Evolutionary conservation across 2,329 filamentous ascomycete species (phyloP).

Genomic region (Cladosporium cucumerinum): DNA sequence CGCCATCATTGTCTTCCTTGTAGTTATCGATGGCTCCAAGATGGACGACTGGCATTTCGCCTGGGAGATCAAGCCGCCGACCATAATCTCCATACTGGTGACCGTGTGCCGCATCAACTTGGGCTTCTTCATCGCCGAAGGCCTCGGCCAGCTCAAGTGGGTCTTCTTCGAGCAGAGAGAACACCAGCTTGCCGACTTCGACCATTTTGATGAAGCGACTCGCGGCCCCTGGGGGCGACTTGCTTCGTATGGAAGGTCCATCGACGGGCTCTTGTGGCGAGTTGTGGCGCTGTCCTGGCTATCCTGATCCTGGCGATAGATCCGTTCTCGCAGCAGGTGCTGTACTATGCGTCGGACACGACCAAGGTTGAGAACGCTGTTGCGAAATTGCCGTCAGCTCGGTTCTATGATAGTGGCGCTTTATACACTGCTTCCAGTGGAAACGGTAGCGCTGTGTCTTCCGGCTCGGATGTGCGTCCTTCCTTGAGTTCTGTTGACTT

Average conservation of each 20-base stretch:
- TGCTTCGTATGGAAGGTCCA: background rate
- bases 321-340: background rate
- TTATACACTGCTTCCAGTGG: background rate
- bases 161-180: slow-evolving; percentile 13
- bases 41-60: background rate
- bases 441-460: background rate
- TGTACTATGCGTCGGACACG: background rate
- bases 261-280: background rate
- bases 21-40: background rate
- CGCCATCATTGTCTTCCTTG: background rate
- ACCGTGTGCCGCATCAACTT: background rate
- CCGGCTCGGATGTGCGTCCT: no score
- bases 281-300: background rate
- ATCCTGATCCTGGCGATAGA: background rate
- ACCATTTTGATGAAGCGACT: background rate
- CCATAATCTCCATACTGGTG: background rate
- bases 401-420: background rate
- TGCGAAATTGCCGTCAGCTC: background rate
- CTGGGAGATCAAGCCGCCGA: background rate
- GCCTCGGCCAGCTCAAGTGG: slow-evolving; percentile 20
- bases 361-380: background rate
- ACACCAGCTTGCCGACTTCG: slow-evolving; percentile 11
- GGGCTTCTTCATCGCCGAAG: slow-evolving; percentile 7
- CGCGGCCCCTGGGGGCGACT: background rate
- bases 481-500: background rate